phyloP scores from a whole-genome alignment of 345 rosid genomes.

The Populus alba region DNA sequence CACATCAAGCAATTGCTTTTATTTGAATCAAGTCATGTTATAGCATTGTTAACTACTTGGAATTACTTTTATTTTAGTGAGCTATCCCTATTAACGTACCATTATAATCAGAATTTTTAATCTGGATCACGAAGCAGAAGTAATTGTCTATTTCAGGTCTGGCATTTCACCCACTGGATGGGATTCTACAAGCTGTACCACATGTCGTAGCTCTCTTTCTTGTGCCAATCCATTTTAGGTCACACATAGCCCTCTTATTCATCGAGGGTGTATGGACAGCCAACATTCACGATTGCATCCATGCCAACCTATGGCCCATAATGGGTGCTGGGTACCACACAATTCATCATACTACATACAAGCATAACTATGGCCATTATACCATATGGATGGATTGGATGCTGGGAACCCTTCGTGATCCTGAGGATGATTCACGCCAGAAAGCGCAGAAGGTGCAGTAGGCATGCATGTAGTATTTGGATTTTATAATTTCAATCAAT shows the following conservation, averaged over 20 bases:
- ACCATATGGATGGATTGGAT: constrained; percentile 99
- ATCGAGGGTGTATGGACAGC: constrained; percentile 89
- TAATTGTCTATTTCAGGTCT: constrained; percentile 48
- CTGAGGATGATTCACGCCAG: constrained; percentile 39
- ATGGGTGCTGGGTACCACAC: constrained; percentile 99
- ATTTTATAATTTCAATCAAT: neutral
- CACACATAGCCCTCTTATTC: constrained; percentile 71
- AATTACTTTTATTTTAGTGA: neutral
- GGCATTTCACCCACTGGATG: constrained; percentile 90
- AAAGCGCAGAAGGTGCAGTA: constrained; percentile 20
- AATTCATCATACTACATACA: constrained; percentile 90
- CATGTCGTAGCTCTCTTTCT: constrained; percentile 72
- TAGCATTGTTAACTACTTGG: neutral
- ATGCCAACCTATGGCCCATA: constrained; percentile 74
- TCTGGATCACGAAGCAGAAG: neutral
- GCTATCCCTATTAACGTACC: too few relatives aligned
- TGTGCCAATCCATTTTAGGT: constrained; percentile 73
- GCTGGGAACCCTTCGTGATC: constrained; percentile 82
- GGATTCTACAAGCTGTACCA: constrained; percentile 87
- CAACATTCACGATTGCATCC: constrained; percentile 92
- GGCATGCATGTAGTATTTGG: neutral
- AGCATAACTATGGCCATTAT: constrained; percentile 96
- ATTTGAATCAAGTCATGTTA: neutral
- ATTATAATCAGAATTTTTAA: neutral
- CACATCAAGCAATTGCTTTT: neutral